Percentiles rank a stretch among this genome's conserved stretches.
These are phyloP conservation scores for Casuarina cunninghamiana DNA, from an alignment of 306 rosid species.

Conservation along the genomic window DNA sequence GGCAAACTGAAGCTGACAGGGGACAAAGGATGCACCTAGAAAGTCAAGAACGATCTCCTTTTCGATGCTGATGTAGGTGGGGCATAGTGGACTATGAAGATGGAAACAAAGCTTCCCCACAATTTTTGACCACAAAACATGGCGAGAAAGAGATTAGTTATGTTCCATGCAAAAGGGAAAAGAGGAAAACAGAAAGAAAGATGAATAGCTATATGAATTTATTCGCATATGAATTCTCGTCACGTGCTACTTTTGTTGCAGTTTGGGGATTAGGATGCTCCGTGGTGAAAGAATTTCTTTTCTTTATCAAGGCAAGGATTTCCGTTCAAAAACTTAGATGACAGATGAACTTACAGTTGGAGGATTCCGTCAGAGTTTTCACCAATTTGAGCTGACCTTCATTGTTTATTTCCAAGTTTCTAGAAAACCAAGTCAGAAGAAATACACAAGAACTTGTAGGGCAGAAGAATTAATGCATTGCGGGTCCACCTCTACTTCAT, in stretches of 20 bases:
- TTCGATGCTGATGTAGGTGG: not conserved
- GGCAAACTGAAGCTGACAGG: not conserved
- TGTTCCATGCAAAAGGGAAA: not conserved
- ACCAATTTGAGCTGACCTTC: not conserved
- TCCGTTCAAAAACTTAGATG: not conserved
- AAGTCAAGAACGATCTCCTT: not conserved
- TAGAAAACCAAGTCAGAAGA: not conserved
- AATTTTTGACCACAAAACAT: not conserved
- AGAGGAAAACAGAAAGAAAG: too few species aligned
- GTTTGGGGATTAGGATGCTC: too few species aligned
- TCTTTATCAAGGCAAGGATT: not conserved
- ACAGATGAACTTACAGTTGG: not conserved
- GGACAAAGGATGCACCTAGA: not conserved
- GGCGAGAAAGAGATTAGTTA: not conserved
- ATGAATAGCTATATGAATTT: not conserved
- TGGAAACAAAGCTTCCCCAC: not conserved
- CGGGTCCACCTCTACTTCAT: not conserved
- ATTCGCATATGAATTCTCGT: not conserved
- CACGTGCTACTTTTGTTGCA: not conserved
- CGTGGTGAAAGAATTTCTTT: not conserved
- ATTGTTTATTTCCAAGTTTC: not conserved
- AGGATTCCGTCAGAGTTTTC: not conserved
- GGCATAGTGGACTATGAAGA: not conserved
- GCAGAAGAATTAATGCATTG: not conserved
- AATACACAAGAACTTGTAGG: not conserved